Conservation (phyloP, 352 stramenopile species). For the Globisporangium heterothallicum region DNA sequence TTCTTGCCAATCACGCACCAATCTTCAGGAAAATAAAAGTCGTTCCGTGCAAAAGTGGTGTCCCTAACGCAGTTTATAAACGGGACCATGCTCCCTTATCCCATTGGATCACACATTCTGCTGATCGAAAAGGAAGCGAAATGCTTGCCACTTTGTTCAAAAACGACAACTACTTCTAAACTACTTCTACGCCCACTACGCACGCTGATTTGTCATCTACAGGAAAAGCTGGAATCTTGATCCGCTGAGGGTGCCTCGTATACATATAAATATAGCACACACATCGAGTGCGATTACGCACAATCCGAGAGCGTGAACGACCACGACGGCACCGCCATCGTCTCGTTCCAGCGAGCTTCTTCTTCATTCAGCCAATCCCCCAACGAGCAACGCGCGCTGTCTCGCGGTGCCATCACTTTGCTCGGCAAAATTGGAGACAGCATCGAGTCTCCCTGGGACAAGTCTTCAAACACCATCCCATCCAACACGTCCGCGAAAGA, state of each 20-base stretch:
- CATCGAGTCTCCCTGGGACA: constrained; percentile 30
- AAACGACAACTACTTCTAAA: neutral
- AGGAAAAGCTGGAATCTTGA: no score
- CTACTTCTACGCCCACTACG: no score
- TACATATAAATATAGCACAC: neutral
- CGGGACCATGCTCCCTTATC: neutral
- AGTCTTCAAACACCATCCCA: constrained; percentile 34
- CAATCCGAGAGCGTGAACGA: constrained; percentile 52
- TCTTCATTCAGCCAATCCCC: constrained; percentile 55
- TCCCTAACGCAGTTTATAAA: neutral
- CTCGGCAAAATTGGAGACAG: constrained; percentile 13
- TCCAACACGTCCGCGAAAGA: constrained; percentile 40
- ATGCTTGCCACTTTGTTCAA: constrained; percentile 1
- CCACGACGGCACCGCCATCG: constrained; percentile 46
- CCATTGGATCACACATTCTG: neutral
- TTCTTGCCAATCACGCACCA: constrained; percentile 5
- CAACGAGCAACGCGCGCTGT: constrained; percentile 27
- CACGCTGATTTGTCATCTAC: no score
- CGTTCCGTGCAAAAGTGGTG: no score
- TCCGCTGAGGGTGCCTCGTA: neutral
- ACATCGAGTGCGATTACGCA: constrained; percentile 14
- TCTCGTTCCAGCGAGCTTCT: constrained; percentile 51
- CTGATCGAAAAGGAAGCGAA: neutral
- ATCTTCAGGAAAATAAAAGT: no score
- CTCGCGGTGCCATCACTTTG: neutral